Conservation (phyloP, 768 basidiomycete genomes). For the Tylopilus plumbeoviolaceoides region DNA sequence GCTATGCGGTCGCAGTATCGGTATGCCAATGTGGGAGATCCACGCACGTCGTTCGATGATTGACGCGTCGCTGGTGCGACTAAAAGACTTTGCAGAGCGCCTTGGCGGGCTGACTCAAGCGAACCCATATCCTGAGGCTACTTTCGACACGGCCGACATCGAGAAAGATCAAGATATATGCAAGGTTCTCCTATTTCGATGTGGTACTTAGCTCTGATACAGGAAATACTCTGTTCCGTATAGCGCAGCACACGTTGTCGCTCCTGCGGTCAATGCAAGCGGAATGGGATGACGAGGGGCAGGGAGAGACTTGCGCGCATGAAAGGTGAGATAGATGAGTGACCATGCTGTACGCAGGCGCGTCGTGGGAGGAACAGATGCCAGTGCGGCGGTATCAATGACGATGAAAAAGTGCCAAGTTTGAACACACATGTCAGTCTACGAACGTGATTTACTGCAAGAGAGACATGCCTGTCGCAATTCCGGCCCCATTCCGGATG, state of each 20-base stretch:
- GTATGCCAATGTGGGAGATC: too few relatives aligned
- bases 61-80: not conserved
- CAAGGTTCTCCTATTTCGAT: not conserved
- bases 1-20: too few relatives aligned
- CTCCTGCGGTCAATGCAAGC: constrained; percentile 30
- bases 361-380: not conserved
- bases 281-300: constrained; percentile 32
- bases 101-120: not conserved
- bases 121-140: too few relatives aligned
- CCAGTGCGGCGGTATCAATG: not conserved
- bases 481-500: constrained; percentile 41
- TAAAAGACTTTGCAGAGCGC: not conserved
- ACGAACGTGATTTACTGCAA: not conserved
- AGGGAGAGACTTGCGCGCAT: constrained; percentile 31
- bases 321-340: constrained; percentile 42
- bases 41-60: not conserved
- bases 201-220: constrained; percentile 19
- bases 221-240: constrained; percentile 29
- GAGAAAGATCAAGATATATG: not conserved
- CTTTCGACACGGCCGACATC: not conserved
- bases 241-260: constrained; percentile 25
- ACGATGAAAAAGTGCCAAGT: too few relatives aligned
- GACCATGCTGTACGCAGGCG: constrained; percentile 35
- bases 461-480: constrained; percentile 28
- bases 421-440: not conserved